These are phyloP conservation scores for Camelina neglecta DNA, from an alignment of 345 rosid genomes.

Conservation along the genomic window DNA sequence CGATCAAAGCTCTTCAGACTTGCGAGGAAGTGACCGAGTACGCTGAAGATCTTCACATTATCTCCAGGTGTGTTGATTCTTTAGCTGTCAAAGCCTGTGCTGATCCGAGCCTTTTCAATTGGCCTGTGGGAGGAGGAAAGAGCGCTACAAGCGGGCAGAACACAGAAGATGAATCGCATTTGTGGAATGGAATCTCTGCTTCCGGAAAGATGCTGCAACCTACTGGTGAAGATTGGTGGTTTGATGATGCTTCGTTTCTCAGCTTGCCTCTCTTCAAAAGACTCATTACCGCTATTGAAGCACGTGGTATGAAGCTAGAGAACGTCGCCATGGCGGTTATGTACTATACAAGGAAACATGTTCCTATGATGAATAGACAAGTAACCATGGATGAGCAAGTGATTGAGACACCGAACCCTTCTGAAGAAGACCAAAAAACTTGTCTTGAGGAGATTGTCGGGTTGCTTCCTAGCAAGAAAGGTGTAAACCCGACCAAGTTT, in stretches of 20 bases:
- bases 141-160: slow-evolving; percentile 19
- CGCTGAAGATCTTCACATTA: slow-evolving; percentile 75
- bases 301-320: slow-evolving; percentile 64
- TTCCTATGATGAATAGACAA: slow-evolving; percentile 62
- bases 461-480: slow-evolving; percentile 64
- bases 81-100: slow-evolving; percentile 71
- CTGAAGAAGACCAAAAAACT: slow-evolving; percentile 58
- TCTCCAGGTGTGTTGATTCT: slow-evolving; percentile 76
- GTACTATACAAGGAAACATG: slow-evolving; percentile 62
- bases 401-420: slow-evolving; percentile 38
- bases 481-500: slow-evolving; percentile 62
- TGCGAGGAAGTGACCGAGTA: slow-evolving; percentile 62
- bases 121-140: slow-evolving; percentile 54
- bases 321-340: slow-evolving; percentile 56
- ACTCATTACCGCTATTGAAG: slow-evolving; percentile 54
- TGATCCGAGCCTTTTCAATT: slow-evolving; percentile 62
- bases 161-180: slow-evolving; percentile 38
- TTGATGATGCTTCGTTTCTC: slow-evolving; percentile 63
- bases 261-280: slow-evolving; percentile 58
- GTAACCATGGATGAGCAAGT: slow-evolving; percentile 47
- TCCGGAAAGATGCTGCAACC: slow-evolving; percentile 51
- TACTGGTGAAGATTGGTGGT: slow-evolving; percentile 80
- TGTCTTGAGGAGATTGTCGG: slow-evolving; percentile 66
- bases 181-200: slow-evolving; percentile 72
- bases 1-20: slow-evolving; percentile 70